Evolutionary conservation across 441 rosid species (phyloP).

Genomic region (Eruca vesicaria): DNA sequence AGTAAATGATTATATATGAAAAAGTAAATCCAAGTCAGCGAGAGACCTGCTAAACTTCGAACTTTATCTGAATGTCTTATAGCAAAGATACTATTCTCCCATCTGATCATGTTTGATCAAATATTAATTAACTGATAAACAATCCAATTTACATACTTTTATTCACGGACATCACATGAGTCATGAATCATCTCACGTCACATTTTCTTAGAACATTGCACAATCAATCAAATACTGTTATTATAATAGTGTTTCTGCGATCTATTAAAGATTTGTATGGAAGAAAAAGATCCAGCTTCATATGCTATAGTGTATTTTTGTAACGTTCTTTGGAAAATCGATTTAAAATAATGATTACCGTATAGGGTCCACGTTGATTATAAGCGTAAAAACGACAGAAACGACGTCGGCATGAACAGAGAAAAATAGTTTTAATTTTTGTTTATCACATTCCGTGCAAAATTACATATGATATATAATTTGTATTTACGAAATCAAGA

Average conservation of each 20-base stretch:
- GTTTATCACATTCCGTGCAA: slow-evolving; percentile 31
- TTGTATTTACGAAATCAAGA: neutral
- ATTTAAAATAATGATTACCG: slow-evolving; percentile 1
- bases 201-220: neutral
- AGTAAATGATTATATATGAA: slow-evolving; percentile 8
- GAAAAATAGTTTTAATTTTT: slow-evolving; percentile 4
- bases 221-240: neutral
- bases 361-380: slow-evolving; percentile 30
- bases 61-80: slow-evolving; percentile 47
- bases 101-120: slow-evolving; percentile 30
- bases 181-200: slow-evolving; percentile 23
- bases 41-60: slow-evolving; percentile 38
- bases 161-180: slow-evolving; percentile 26
- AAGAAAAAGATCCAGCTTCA: neutral
- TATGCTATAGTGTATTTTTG: neutral
- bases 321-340: neutral
- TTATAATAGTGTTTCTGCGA: slow-evolving; percentile 10
- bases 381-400: slow-evolving; percentile 16
- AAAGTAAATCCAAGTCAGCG: slow-evolving; percentile 50
- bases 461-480: slow-evolving; percentile 5
- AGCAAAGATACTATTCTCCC: slow-evolving; percentile 49
- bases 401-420: slow-evolving; percentile 20
- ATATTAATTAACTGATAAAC: neutral
- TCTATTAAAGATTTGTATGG: slow-evolving; percentile 19
- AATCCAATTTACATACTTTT: neutral